Evolutionary conservation across 305 asterid species (phyloP).

Genomic region (Fraxinus xanthoxyloides): DNA sequence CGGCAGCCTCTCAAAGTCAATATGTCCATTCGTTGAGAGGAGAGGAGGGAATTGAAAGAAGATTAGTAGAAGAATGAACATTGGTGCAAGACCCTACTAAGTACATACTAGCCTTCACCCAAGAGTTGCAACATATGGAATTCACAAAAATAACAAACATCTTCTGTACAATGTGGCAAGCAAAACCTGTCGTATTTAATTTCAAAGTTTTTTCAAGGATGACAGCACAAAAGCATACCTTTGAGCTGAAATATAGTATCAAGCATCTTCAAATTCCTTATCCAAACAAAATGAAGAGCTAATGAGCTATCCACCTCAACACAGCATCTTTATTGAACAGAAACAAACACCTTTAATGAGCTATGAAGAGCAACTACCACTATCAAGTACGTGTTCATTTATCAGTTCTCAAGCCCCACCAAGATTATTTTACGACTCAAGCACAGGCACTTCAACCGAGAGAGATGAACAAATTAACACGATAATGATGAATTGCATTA

Average conservation of each 20-base stretch:
- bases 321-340: neutral
- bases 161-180: neutral
- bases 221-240: neutral
- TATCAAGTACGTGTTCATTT: neutral
- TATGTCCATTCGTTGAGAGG: neutral
- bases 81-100: neutral
- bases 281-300: no score
- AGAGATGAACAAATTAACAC: neutral
- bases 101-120: neutral
- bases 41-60: neutral
- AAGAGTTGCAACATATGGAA: neutral
- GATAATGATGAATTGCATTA: conserved; percentile 4
- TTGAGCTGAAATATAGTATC: neutral
- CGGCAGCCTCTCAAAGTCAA: neutral
- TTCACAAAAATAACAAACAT: neutral
- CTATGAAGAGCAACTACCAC: neutral
- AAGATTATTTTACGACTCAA: neutral
- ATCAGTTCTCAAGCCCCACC: neutral
- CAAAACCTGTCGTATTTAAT: neutral
- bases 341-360: neutral
- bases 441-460: neutral
- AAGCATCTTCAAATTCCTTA: neutral
- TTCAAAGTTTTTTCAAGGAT: neutral
- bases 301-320: no score
- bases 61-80: neutral